Base-by-base conservation (phyloP, 2,329 filamentous ascomycete genomes). In the Gaeumannomyces sp. region DNA sequence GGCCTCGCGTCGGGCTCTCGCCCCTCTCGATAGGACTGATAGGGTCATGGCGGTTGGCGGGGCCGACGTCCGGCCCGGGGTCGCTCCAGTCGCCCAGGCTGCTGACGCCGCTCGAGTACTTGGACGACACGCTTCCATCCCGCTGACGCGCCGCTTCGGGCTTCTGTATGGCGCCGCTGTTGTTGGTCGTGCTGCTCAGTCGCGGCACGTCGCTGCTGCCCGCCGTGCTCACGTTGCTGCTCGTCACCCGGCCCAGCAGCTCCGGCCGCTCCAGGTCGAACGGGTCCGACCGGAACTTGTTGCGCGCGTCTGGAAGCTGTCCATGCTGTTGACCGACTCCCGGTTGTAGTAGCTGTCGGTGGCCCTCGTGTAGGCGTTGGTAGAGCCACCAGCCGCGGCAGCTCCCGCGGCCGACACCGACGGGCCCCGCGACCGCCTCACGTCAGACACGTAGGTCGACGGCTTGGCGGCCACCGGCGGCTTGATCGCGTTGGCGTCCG, bases 221-320 rank as follows among this genome's bases (percentile, higher is more conserved):
- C 14, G 68, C 70, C 10, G 70, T 70, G 66, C 71, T 72, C 67
- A 68, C 68, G 62, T 69, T 72, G 65, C 71, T 71, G 65, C 72
- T 71, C 3, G 75, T 72, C 61, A 71, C 62, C 63, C 31, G 57
- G 35, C 61, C 27, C 4, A 80, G 75, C 8, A 83, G 74, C 69
- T 84, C 78, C 45, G 83, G 78, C 59, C 78, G 73, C 71, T 89
- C 86, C n/a, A 89, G 77, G 68, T 89, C 86, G 70, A 89, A 89
- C 1, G 85, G 86, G 68, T 89, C 85, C 1, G 85, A 87, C 59
- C 85, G 83, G 72, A 86, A 85, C 70, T 85, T 85, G 70, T 82
- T 82, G 64, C 68, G 68, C 67, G 66, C 7, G 76, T 79, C 59
- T 77, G 78, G 59, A 81, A 77, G 22, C 66, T 71, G 62, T 70